Evolutionary conservation across 495 filamentous ascomycete species (phyloP).

Genomic region (Aspergillus carlsbadensis): DNA sequence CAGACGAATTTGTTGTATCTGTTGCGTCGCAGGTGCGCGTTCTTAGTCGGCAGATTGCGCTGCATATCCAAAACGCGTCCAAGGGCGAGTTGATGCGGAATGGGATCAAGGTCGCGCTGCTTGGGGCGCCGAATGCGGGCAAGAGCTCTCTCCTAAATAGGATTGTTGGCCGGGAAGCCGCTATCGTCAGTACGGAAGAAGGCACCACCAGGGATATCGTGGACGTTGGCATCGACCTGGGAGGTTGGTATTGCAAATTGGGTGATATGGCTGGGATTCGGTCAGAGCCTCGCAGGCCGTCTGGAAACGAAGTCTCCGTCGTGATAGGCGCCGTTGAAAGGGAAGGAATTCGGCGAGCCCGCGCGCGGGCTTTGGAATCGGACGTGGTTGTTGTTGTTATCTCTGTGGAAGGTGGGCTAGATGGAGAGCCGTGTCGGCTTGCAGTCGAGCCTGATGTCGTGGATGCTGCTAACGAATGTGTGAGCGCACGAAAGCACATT

Average conservation of each 20-base stretch:
- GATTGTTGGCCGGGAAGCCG: slow-evolving; percentile 89
- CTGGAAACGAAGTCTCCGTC: background rate
- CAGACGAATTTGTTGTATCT: slow-evolving; percentile 63
- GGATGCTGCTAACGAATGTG: slow-evolving; percentile 54
- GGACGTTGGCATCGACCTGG: slow-evolving; percentile 86
- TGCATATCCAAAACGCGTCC: slow-evolving; percentile 73
- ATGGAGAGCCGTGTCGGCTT: slow-evolving; percentile 28
- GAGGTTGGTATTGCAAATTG: slow-evolving; percentile 82
- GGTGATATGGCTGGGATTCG: slow-evolving; percentile 89
- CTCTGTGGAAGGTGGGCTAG: slow-evolving; percentile 55
- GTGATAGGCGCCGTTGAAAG: slow-evolving; percentile 74
- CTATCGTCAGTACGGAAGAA: slow-evolving; percentile 88
- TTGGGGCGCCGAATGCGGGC: slow-evolving; percentile 92
- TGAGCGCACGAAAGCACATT: slow-evolving; percentile 55
- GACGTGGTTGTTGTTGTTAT: slow-evolving; percentile 84
- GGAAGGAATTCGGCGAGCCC: slow-evolving; percentile 89
- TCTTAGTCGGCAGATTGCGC: slow-evolving; percentile 59
- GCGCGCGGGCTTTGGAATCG: slow-evolving; percentile 73
- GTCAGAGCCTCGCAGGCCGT: slow-evolving; percentile 35
- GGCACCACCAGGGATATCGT: slow-evolving; percentile 94
- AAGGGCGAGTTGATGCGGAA: slow-evolving; percentile 81
- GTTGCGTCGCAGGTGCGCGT: slow-evolving; percentile 61
- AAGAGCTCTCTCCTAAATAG: slow-evolving; percentile 92
- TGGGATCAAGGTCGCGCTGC: slow-evolving; percentile 80
- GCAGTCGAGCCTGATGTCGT: slow-evolving; percentile 58